Evolutionary conservation across 176 grass and related monocot species (phyloP), one percentile per base, ranked within the genome.

Genomic region (Phragmites australis): DNA sequence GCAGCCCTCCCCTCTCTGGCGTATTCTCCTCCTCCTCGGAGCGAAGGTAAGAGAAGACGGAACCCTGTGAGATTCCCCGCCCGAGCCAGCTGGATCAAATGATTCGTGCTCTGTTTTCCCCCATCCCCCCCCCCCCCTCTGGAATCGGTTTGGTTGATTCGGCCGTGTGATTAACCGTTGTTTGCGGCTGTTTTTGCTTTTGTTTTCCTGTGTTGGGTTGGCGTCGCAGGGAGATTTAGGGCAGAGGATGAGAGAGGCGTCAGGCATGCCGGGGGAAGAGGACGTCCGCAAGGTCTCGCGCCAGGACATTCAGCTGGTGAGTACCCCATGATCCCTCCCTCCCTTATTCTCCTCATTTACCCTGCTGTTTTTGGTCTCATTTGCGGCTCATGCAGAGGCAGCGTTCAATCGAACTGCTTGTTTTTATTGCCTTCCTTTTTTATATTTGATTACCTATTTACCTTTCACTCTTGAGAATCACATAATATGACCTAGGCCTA

Each of bases 271-370:
- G 18, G 78, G 88, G 21, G 86, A 75, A 63, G 88, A 89, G 51
- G 92, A 95, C 52, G 86, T 87, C 47, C 92, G 86, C 37, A 98
- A 95, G 79, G 96, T 94, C 52, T 94, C 95, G 56, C 92, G 90
- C 46, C 86, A 98, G 85, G 95, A 98, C 76, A 93, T 98, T 86
- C 95, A 93, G 79, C 90, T 98, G 43, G 95, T 98, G 77, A 94
- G 92, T 31, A 48, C 8, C 70, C 8, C 21, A 43, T 10, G 78
- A 57, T 57, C 29, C 68, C 32, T 8, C 32, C 26, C 44, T 45
- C 18, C 1, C 34, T 7, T 26, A 16, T 72, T 32, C 26, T 72
- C 48, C 0, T 59, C 9, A 8, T 22, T 32, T 17, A 13, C 21
- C 18, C 19, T 27, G 2, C 1, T 0, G 1, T 32, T 56, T 12